phyloP scores from a whole-genome alignment of 805 yeast species.

The Kuraishia molischiana region DNA sequence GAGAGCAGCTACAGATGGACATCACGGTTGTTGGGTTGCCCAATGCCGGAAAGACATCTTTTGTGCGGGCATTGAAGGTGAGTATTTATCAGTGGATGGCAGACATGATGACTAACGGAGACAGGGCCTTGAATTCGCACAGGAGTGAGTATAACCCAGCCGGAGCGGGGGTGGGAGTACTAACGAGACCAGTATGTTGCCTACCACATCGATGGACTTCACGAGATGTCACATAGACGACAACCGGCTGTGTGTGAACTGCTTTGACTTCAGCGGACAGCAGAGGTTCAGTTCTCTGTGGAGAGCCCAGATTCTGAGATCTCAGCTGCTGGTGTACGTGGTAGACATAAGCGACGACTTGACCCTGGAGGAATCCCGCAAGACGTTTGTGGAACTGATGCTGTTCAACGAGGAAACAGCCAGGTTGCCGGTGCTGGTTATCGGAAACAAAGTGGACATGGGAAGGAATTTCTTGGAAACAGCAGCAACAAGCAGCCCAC shows the following conservation, averaged over 20 bases:
- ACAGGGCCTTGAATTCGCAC: too few relatives aligned
- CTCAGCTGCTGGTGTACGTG: constrained; percentile 14
- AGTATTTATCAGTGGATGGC: too few relatives aligned
- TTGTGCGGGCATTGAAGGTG: not conserved
- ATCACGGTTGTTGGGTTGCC: constrained; percentile 18
- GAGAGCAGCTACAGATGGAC: constrained; percentile 3
- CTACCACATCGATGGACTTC: too few relatives aligned
- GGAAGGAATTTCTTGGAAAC: too few relatives aligned
- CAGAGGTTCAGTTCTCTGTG: constrained; percentile 13
- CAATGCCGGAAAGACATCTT: constrained; percentile 16
- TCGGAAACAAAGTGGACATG: constrained; percentile 20
- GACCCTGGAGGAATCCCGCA: constrained; percentile 13
- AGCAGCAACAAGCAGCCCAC: not conserved
- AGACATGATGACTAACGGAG: too few relatives aligned
- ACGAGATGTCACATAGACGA: too few relatives aligned
- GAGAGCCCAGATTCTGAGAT: constrained; percentile 8
- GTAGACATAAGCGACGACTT: constrained; percentile 20
- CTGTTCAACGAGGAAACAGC: constrained; percentile 8
- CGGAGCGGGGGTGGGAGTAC: too few relatives aligned
- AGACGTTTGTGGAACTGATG: constrained; percentile 12
- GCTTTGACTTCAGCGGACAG: constrained; percentile 22
- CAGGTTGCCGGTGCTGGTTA: constrained; percentile 14
- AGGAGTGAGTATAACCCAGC: not conserved
- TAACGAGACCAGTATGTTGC: not conserved
- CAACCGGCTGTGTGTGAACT: constrained; percentile 10